Conservation (phyloP, 2,329 filamentous ascomycete genomes). For the Botrytis cinerea region DNA sequence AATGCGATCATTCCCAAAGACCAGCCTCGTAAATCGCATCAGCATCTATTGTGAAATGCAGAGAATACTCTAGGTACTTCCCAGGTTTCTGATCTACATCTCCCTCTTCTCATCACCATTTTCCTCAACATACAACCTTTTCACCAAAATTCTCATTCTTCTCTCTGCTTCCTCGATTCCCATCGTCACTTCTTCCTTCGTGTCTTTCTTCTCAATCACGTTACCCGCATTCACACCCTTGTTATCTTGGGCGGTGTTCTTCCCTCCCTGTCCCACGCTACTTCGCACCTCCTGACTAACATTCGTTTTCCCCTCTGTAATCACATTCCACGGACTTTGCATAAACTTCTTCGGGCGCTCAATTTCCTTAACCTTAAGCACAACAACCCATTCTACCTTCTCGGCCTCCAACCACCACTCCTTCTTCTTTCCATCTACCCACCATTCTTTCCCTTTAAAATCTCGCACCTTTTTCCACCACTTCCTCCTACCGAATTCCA, state of each 20-base stretch:
- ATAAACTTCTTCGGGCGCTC: too few relatives aligned
- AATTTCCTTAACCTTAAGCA: background rate
- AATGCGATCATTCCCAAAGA: background rate
- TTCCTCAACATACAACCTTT: background rate
- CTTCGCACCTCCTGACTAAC: background rate
- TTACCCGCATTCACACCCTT: background rate
- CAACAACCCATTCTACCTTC: background rate
- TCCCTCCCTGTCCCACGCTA: background rate
- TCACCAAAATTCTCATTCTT: background rate
- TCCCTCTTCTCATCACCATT: background rate
- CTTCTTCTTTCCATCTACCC: background rate
- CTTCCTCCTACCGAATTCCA: background rate
- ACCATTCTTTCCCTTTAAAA: background rate
- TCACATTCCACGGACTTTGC: rapidly evolving
- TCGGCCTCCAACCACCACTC: background rate
- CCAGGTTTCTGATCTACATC: background rate
- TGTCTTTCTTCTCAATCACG: too few relatives aligned
- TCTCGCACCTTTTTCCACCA: background rate
- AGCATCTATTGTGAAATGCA: background rate
- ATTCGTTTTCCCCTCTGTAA: background rate
- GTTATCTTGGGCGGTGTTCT: background rate
- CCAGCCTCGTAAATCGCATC: background rate
- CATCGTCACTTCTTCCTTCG: background rate
- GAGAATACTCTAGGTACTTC: background rate
- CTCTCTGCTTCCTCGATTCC: background rate